Evolutionary conservation across 179 eudicot species (phyloP).

Genomic region (Actinidia polygama): DNA sequence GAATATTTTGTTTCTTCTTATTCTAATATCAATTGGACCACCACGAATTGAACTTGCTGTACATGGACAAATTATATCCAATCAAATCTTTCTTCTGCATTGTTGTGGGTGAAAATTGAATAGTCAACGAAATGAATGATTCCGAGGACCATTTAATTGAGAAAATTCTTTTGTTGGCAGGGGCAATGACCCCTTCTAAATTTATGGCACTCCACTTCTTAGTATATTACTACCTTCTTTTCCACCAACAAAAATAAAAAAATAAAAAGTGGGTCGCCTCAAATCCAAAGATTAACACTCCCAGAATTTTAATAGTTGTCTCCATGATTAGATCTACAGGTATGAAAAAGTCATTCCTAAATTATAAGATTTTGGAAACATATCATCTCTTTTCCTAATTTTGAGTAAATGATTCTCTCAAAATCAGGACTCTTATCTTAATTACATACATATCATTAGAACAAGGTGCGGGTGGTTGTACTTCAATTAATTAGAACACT

Average conservation of each 20-base stretch:
- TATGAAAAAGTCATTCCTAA: background rate
- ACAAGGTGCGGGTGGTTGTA: too few species aligned
- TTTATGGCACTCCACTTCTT: background rate
- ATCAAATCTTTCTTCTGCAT: background rate
- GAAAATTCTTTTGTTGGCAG: background rate
- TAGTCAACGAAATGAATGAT: background rate
- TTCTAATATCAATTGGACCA: slow-evolving; percentile 1
- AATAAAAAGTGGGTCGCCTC: background rate
- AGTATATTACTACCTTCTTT: background rate
- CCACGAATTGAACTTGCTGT: background rate
- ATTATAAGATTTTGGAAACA: background rate
- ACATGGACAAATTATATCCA: background rate
- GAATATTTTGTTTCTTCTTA: background rate
- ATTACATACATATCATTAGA: background rate
- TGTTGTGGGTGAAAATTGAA: background rate
- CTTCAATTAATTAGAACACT: too few species aligned
- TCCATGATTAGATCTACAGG: background rate
- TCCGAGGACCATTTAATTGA: background rate
- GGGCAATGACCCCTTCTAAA: background rate
- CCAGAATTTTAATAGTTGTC: background rate
- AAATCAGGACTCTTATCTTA: background rate
- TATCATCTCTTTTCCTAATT: slow-evolving; percentile 6
- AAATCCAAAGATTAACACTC: background rate
- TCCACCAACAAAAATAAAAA: background rate
- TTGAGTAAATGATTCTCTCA: background rate